Evolutionary conservation across 768 basidiomycete genomes (phyloP).

Genomic region (Infundibulicybe gibba): DNA sequence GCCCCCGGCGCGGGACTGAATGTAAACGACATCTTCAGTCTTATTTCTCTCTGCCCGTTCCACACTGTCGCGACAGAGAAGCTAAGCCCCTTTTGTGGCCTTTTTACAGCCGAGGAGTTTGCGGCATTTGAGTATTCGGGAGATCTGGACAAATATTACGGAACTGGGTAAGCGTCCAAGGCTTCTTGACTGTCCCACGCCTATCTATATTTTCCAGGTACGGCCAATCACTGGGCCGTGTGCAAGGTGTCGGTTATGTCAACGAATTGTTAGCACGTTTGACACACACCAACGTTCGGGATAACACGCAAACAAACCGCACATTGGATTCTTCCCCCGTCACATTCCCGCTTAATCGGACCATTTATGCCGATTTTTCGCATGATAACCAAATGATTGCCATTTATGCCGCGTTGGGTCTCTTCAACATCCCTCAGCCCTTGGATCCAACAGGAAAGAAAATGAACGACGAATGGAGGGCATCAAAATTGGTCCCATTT

Average conservation of each 20-base stretch:
- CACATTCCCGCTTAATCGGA: constrained; percentile 70
- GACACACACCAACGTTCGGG: constrained; percentile 55
- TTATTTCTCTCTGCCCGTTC: constrained; percentile 79
- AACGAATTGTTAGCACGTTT: constrained; percentile 88
- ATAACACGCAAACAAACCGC: constrained; percentile 72
- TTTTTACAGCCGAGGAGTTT: constrained; percentile 68
- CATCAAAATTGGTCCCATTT: constrained; percentile 69
- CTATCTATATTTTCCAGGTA: constrained; percentile 36
- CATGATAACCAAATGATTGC: constrained; percentile 87
- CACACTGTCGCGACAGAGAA: constrained; percentile 55
- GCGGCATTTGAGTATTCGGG: constrained; percentile 61
- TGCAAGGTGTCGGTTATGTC: constrained; percentile 84
- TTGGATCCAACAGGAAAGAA: constrained; percentile 24
- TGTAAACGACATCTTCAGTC: constrained; percentile 45
- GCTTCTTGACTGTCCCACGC: background rate
- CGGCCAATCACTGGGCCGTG: constrained; percentile 64
- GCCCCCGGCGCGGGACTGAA: constrained; percentile 63
- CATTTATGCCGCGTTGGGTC: constrained; percentile 63
- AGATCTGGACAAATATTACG: constrained; percentile 79
- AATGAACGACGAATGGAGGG: constrained; percentile 38
- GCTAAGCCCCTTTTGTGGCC: constrained; percentile 63
- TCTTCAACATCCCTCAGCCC: constrained; percentile 36
- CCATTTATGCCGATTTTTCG: constrained; percentile 75
- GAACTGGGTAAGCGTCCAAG: constrained; percentile 53
- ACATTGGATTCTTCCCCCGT: constrained; percentile 60